Conservation (phyloP, 306 rosid species). For the Cicer arietinum region DNA sequence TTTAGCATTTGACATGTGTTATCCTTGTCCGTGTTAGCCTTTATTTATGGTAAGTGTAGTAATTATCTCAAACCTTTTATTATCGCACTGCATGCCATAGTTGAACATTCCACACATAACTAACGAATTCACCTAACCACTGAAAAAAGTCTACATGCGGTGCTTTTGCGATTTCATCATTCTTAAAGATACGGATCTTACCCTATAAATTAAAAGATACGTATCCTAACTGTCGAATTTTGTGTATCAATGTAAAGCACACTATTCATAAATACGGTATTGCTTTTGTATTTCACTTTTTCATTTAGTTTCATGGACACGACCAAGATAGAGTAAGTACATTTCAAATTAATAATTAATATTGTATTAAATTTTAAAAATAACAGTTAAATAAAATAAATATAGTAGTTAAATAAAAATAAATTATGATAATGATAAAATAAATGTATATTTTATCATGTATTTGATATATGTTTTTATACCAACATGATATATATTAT, state of each 20-base stretch:
- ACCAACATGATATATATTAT: no score
- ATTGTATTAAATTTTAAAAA: no score
- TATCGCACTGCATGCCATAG: background rate
- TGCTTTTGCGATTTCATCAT: background rate
- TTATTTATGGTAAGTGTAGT: background rate
- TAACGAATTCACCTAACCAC: background rate
- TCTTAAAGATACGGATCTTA: background rate
- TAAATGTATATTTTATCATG: no score
- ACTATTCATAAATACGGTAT: background rate
- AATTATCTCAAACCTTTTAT: background rate
- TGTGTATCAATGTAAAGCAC: background rate
- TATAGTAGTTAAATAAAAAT: no score
- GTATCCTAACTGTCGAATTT: background rate
- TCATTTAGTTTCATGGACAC: no score
- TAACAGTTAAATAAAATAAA: no score
- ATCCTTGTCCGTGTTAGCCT: constrained; percentile 25
- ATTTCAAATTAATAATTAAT: no score
- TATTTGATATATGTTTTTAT: no score
- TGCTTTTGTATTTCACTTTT: no score
- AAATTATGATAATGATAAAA: no score
- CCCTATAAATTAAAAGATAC: background rate
- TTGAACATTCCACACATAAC: background rate
- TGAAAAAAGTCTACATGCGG: no score
- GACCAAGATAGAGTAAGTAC: no score
- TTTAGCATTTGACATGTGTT: constrained; percentile 15